phyloP scores from a whole-genome alignment of 2,329 filamentous ascomycete genomes.

The Exophiala sideris region DNA sequence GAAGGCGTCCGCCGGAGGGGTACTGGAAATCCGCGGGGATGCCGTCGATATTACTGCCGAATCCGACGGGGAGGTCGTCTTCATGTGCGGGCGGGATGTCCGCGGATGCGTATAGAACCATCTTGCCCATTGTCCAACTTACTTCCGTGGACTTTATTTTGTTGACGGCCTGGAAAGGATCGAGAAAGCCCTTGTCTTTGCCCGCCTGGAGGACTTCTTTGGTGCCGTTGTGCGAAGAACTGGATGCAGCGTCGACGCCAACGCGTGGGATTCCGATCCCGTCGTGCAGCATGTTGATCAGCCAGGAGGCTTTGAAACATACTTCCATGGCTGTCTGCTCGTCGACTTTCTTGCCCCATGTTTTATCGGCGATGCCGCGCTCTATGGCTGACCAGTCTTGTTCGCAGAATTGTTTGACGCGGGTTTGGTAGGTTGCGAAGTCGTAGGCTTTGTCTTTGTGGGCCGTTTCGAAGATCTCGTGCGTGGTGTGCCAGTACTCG shows the following conservation, averaged over 20 bases:
- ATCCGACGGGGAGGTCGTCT: constrained; percentile 74
- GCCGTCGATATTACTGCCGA: constrained; percentile 75
- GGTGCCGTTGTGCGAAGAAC: constrained; percentile 64
- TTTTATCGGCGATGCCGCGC: constrained; percentile 59
- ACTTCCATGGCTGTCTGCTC: constrained; percentile 74
- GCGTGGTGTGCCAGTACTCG: constrained; percentile 98
- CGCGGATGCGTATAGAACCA: constrained; percentile 89
- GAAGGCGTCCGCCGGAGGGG: constrained; percentile 46
- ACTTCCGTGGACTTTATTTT: constrained; percentile 90
- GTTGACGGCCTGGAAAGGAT: constrained; percentile 88
- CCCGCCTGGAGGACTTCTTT: constrained; percentile 65
- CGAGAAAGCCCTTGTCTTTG: constrained; percentile 71
- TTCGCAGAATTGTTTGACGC: constrained; percentile 80
- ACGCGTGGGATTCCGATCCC: constrained; percentile 90
- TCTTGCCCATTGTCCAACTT: constrained; percentile 95
- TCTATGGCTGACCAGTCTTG: constrained; percentile 77
- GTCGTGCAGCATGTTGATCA: constrained; percentile 94
- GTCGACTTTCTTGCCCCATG: constrained; percentile 73
- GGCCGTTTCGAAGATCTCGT: constrained; percentile 80
- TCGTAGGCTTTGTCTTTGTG: constrained; percentile 81
- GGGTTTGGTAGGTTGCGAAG: constrained; percentile 80
- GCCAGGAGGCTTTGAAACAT: constrained; percentile 97
- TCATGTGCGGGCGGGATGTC: constrained; percentile 65
- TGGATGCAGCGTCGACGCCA: constrained; percentile 64
- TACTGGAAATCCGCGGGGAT: constrained; percentile 78